Evolutionary conservation across 257 asterid species (phyloP), one percentile per base, ranked within the genome.

Genomic region (Perilla frutescens): DNA sequence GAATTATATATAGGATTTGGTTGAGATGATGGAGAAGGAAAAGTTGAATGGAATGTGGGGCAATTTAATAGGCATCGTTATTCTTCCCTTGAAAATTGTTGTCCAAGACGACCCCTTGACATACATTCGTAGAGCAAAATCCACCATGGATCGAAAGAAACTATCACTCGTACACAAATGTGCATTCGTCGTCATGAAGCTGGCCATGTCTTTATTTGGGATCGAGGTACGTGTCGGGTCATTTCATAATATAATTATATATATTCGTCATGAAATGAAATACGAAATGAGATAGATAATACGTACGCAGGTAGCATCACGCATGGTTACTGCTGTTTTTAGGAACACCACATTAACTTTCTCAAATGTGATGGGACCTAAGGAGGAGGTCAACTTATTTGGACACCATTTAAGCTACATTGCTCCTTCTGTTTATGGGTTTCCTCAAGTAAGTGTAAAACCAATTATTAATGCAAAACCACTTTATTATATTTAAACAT

Each of bases 61-160:
- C 3, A 85, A 84, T 66, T 3, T 40, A 14, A 49, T 84, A 12
- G 89, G 85, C 6, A 63, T 82, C 8, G 74, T 68, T 40, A 53
- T 84, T 39, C 71, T 83, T 34, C 86, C 83, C 2, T 31, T 84
- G 15, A 59, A 50, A 47, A 78, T 86, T 13, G 53, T 20, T 50
- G 10, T 82, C 13, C 76, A 70, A 41, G 79, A 80, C 0, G 84
- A 87, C 60, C 87, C 89, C 13, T 82, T 87, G 60, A 50, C 26
- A 20, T 76, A 84, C 66, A 56, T 87, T 2, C 82, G 71, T 3
- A 60, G 79, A 32, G 89, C 91, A 20, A 86, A 83, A 67, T 73
- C 83, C 1, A 55, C 58, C 13, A 85, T 82, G 83, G 83, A 88
- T 34, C 41, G 73, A 62, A 88, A 88, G 84, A 88, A 85, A 66